Percentiles rank a stretch among this genome's conserved stretches.
Evolutionary conservation across 805 yeast genomes (phyloP).

Genomic region (Candida insectalens): DNA sequence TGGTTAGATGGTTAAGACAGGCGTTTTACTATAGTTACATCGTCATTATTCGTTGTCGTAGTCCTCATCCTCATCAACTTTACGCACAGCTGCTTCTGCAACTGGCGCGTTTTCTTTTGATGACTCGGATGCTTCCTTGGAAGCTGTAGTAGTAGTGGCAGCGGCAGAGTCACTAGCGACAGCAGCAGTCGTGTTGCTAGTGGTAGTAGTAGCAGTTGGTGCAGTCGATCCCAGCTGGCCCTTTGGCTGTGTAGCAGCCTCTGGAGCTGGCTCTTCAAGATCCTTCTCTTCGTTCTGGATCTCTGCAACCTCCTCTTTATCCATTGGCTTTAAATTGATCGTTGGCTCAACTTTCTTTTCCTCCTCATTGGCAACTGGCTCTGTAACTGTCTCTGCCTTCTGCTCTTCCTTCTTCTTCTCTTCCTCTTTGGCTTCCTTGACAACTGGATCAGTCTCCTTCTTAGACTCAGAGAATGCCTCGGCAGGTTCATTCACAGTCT

Average conservation of each 20-base stretch:
- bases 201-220: too few relatives aligned
- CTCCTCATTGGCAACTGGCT: not conserved
- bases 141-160: too few relatives aligned
- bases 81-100: conserved; percentile 3
- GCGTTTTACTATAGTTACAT: too few relatives aligned
- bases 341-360: not conserved
- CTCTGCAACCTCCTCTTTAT: conserved; percentile 3
- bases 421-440: not conserved
- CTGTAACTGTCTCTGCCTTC: not conserved
- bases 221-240: too few relatives aligned
- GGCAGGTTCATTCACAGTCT: not conserved
- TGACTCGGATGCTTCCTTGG: not conserved
- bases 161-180: too few relatives aligned
- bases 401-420: not conserved
- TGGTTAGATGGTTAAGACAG: too few relatives aligned
- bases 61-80: conserved; percentile 5
- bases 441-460: not conserved
- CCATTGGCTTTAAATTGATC: conserved; percentile 4
- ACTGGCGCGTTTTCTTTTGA: not conserved
- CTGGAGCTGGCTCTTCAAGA: too few relatives aligned
- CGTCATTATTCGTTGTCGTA: conserved; percentile 3
- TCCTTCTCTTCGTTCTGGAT: conserved; percentile 1
- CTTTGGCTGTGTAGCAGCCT: too few relatives aligned
- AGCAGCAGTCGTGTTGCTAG: too few relatives aligned
- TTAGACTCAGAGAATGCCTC: too few relatives aligned